phyloP scores from a whole-genome alignment of 2,329 filamentous ascomycete species.

The Diplodia seriata region DNA sequence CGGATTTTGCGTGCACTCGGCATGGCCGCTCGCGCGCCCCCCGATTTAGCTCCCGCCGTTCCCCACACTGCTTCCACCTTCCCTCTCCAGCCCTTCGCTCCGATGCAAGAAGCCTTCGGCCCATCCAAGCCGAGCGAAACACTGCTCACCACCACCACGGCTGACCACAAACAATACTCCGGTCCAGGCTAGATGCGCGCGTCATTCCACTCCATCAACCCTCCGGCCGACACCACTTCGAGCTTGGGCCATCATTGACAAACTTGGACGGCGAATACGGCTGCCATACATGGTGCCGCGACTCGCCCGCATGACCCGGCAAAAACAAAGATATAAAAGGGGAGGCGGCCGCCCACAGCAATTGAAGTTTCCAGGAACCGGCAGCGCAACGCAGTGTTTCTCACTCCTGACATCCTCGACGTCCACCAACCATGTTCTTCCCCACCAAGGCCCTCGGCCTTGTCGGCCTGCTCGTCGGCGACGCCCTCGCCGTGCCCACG shows the following conservation, averaged over 20 bases:
- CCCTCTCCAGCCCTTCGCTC: constrained; percentile 20
- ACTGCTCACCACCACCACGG: constrained; percentile 18
- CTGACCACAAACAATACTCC: constrained; percentile 13
- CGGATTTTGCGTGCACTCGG: not conserved
- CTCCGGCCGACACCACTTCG: not conserved
- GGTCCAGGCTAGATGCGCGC: not conserved
- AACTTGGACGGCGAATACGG: constrained; percentile 2
- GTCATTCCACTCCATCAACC: not conserved
- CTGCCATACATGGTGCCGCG: constrained; percentile 5
- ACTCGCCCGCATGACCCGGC: not conserved
- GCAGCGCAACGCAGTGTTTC: not conserved
- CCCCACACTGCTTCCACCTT: constrained; percentile 23
- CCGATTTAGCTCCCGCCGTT: not conserved
- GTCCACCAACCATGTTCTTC: not conserved
- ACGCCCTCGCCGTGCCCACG: constrained; percentile 10
- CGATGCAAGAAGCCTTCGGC: constrained; percentile 8
- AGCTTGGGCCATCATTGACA: constrained; percentile 2
- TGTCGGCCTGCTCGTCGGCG: constrained; percentile 1
- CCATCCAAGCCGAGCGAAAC: not conserved
- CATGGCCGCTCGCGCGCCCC: not conserved
- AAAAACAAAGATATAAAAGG: constrained; percentile 13
- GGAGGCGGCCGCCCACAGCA: not conserved
- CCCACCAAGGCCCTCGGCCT: constrained; percentile 24
- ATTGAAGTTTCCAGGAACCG: not conserved
- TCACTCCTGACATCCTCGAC: not conserved